Evolutionary conservation across 1,284 basidiomycete genomes (phyloP).

Genomic region (Apiotrichum laibachii): DNA sequence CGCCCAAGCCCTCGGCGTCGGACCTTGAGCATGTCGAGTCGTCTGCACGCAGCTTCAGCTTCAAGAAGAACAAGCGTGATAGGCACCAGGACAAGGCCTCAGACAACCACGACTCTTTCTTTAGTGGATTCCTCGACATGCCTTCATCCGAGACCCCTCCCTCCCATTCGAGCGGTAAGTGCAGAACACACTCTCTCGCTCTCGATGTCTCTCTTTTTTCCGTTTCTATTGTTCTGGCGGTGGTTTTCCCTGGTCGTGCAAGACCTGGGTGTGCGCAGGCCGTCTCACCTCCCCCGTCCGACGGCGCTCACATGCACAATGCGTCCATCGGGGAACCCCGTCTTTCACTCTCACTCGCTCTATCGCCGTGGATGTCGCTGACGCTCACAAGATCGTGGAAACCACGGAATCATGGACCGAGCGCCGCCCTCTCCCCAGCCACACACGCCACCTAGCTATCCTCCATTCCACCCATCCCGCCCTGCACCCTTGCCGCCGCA

Average conservation of each 20-base stretch:
- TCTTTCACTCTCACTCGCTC: too few relatives aligned
- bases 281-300: too few relatives aligned
- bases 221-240: not conserved
- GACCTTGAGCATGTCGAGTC: not conserved
- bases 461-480: slow-evolving; percentile 1
- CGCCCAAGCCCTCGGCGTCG: not conserved
- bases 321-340: too few relatives aligned
- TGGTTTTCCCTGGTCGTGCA: not conserved
- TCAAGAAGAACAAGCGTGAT: not conserved
- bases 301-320: too few relatives aligned
- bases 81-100: not conserved
- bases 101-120: not conserved
- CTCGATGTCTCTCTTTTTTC: not conserved
- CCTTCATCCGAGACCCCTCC: not conserved
- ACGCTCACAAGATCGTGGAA: not conserved
- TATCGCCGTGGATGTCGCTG: not conserved
- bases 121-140: slow-evolving; percentile 2
- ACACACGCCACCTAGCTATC: slow-evolving; percentile 4
- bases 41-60: not conserved
- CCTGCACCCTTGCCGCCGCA: not conserved
- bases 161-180: not conserved
- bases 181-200: not conserved
- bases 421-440: not conserved
- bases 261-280: too few relatives aligned
- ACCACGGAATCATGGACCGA: not conserved